These are phyloP conservation scores for Colletotrichum truncatum DNA, from an alignment of 2,329 filamentous ascomycete species.

Conservation along the genomic window DNA sequence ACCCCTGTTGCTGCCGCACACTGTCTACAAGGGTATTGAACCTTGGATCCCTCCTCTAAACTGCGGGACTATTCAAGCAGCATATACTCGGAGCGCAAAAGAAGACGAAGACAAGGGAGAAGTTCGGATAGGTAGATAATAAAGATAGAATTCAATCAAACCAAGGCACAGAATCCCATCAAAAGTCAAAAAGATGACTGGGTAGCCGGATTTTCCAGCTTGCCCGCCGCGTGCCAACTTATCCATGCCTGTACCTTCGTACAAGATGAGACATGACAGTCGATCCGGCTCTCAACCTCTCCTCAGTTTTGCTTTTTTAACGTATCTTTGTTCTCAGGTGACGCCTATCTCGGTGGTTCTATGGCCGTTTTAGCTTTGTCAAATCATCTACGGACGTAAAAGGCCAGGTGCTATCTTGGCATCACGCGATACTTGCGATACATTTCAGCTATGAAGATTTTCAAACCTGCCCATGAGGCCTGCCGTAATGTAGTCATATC, in stretches of 20 bases:
- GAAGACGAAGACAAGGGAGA: too few species aligned
- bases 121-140: too few species aligned
- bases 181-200: too few species aligned
- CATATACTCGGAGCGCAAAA: too few species aligned
- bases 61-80: too few species aligned
- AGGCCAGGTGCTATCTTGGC: neutral
- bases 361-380: neutral
- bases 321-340: neutral
- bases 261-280: conserved; percentile 9
- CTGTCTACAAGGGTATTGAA: neutral
- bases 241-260: too few species aligned
- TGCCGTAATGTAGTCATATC: too few species aligned
- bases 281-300: neutral
- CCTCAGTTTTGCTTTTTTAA: conserved; percentile 10
- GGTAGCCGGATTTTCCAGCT: too few species aligned
- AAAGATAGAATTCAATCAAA: neutral
- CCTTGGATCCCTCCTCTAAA: neutral
- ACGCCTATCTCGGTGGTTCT: conserved; percentile 18
- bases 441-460: neutral
- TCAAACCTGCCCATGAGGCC: neutral
- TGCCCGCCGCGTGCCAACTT: too few species aligned
- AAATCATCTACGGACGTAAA: conserved; percentile 2
- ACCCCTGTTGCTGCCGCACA: conserved; percentile 2
- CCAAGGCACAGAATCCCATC: neutral
- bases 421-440: conserved; percentile 7